Base-by-base conservation (phyloP, 768 basidiomycete genomes). In the Cytidiella melzeri region DNA sequence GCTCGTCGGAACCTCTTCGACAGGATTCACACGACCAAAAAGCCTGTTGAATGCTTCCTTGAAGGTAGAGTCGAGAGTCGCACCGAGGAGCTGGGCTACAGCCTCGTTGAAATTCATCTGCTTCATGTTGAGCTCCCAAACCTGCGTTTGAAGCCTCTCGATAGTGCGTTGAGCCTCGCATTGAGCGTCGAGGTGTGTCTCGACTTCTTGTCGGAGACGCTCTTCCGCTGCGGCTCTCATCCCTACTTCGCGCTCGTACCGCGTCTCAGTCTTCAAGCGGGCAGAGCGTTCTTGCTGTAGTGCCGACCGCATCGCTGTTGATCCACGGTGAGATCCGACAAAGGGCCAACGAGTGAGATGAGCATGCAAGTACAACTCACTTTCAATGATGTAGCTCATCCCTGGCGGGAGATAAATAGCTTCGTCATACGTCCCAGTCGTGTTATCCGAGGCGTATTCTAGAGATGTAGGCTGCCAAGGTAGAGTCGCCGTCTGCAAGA, bases 231-330 rank as follows among this genome's bases (percentile, higher is more conserved):
- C 56, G 36, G 64, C 53, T 26, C 69, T 69, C 39, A 54, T 58
- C 24, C 44, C 55, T 42, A 66, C 28, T 38, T 73, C 72, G 39
- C 57, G 55, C 10, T 60, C 57, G 55, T 62, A 63, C 20, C 57
- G 53, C 18, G 55, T 57, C 59, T 72, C 71, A 2, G 65, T 65
- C 38, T 60, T 61, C 43, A 42, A 56, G 26, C 70, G 71, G 34
- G 67, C 67, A 28, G 55, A 60, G 18, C 55, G 54, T 43, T 69
- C 65, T 23, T 59, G 50, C 11, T 37, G 44, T 25, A 72, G 58
- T 40, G 69, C 61, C 48, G 57, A 63, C 37, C 58, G 66, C 71
- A 72, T 73, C 44, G 53, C 64, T 65, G 51, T 0, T n/a, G n/a
- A n/a, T 18, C 10, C 1, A 9, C 30, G 36, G 36, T 27, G 27